Base-by-base conservation (phyloP, 129 eudicot species). In the Gnaphalium uliginosum region DNA sequence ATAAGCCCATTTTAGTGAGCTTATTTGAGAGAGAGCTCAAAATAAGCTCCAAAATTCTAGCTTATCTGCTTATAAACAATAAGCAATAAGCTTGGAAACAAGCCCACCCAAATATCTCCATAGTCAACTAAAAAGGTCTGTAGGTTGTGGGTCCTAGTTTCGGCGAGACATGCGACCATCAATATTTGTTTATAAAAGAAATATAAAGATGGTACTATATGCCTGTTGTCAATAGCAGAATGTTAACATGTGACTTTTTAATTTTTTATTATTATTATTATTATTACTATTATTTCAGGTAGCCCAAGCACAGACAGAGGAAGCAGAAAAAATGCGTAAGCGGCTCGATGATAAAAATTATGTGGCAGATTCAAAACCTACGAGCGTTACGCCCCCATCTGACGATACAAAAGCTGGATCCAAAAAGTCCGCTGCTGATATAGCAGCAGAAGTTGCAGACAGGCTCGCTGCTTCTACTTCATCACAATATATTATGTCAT, bases 391-490 rank as follows among this genome's bases (percentile, higher is more conserved):
- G 14, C 72, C 88, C 25, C 75, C 82, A 46, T 5, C 14, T 46
- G 53, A 11, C 18, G 53, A 46, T 14, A 46, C 53, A 13, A 14
- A 3, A 46, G 25, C 79, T 6, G 83, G 81, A 51, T 72, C 86
- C 9, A 86, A 80, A 78, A 93, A 90, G 71, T 73, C 91, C 0
- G 89, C 98, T 29, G 84, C 94, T 7, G 81, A 82, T 66, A 87
- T 93, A 54, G 98, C 98, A 37, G 98, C 98, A 39, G 90, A 84
- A 85, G 96, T 93, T 78, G 98, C 92, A 14, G 98, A 93, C 77
- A 82, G 78, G 80, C 96, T 93, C 25, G 81, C 96, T 2, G 98
- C 98, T 32, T 93, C 98, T 10, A 88, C 89, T 57, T 93, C 98
- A 29, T 93, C 98, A 41, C 96, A 90, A 68, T 83, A 86, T 33